Evolutionary conservation across 1,139 yeast genomes (phyloP).

Genomic region (Suhomyces bokatorum): DNA sequence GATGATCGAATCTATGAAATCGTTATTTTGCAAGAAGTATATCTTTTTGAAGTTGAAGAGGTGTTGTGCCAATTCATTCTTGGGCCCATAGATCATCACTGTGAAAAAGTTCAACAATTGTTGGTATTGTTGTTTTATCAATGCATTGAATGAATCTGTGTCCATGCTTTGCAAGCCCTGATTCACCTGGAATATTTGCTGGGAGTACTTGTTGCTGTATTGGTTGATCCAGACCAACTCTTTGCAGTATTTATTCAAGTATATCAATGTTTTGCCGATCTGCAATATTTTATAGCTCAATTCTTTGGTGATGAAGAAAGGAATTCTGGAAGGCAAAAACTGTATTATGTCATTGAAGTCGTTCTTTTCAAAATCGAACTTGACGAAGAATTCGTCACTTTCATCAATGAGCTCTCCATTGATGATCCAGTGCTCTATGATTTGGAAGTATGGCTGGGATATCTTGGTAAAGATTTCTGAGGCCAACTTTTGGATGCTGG

Average conservation of each 20-base stretch:
- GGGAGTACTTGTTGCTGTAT: conserved; percentile 40
- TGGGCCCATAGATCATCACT: conserved; percentile 42
- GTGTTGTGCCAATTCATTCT: conserved; percentile 56
- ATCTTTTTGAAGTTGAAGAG: conserved; percentile 63
- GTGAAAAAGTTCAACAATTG: conserved; percentile 61
- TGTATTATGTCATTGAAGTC: conserved; percentile 40
- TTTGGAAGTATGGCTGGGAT: conserved; percentile 61
- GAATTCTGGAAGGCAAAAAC: conserved; percentile 47
- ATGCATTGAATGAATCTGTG: conserved; percentile 25
- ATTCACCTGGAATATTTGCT: conserved; percentile 27
- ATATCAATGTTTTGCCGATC: conserved; percentile 77
- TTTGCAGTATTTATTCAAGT: conserved; percentile 60
- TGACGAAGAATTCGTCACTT: conserved; percentile 71
- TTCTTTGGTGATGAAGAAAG: conserved; percentile 48
- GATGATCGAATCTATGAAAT: conserved; percentile 69
- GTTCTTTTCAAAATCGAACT: conserved; percentile 30
- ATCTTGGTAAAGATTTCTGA: conserved; percentile 47
- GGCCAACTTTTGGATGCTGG: conserved; percentile 45
- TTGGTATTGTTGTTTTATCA: conserved; percentile 53
- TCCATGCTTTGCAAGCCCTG: conserved; percentile 37
- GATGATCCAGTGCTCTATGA: conserved; percentile 66
- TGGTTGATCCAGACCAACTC: conserved; percentile 60
- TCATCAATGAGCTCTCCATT: conserved; percentile 61
- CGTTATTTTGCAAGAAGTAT: conserved; percentile 72
- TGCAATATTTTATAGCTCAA: conserved; percentile 62